Percentiles rank a stretch among this genome's conserved stretches.
Conservation (phyloP, 2,329 filamentous ascomycete genomes). For the Talaromyces amestolkiae region DNA sequence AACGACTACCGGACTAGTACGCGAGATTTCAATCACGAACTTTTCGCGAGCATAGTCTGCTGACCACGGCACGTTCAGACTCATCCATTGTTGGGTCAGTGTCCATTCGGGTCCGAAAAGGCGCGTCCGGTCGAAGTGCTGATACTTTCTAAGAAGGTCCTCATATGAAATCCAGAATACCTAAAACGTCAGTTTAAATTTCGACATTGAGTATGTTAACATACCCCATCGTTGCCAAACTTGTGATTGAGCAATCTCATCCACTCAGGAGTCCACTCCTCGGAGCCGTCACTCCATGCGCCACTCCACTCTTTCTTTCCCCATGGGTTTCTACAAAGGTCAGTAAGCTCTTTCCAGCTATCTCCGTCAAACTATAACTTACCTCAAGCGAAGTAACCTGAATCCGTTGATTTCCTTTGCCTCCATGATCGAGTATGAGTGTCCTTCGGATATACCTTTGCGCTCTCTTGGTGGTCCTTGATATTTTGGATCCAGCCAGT, state of each 20-base stretch:
- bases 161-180: conserved; percentile 62
- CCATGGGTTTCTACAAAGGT: conserved; percentile 68
- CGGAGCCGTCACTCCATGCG: conserved; percentile 76
- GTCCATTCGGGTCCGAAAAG: conserved; percentile 62
- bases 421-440: conserved; percentile 60
- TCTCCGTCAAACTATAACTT: conserved; percentile 18
- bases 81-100: conserved; percentile 61
- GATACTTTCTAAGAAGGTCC: conserved; percentile 58
- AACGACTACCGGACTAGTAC: conserved; percentile 55
- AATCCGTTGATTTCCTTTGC: conserved; percentile 60
- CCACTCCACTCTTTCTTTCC: conserved; percentile 78
- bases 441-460: conserved; percentile 48
- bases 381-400: conserved; percentile 63
- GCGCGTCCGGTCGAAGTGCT: conserved; percentile 60
- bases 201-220: neutral
- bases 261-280: conserved; percentile 80
- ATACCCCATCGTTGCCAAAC: conserved; percentile 71
- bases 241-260: conserved; percentile 69
- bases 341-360: neutral
- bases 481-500: conserved; percentile 41
- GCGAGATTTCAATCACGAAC: conserved; percentile 55
- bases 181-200: conserved; percentile 14
- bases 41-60: conserved; percentile 61
- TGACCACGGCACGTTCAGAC: conserved; percentile 59
- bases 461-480: conserved; percentile 37